Percentiles rank a stretch among this genome's conserved stretches.
These are phyloP conservation scores for Rhodotorula sp. DNA, from an alignment of 1,284 basidiomycete species.

Conservation along the genomic window DNA sequence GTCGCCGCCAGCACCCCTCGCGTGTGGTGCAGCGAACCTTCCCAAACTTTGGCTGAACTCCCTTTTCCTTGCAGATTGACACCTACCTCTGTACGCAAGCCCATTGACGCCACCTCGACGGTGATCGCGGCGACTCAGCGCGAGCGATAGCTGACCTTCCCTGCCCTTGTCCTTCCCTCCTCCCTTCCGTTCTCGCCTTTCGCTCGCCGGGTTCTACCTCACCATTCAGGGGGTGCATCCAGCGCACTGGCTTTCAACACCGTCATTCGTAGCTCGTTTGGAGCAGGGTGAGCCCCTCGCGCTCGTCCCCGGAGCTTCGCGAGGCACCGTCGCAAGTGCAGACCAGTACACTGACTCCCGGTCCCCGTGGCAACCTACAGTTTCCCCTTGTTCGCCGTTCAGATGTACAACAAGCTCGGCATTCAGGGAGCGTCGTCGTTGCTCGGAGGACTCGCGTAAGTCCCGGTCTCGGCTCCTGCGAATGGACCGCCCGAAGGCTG, in stretches of 20 bases:
- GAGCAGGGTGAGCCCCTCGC: conserved; percentile 47
- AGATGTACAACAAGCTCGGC: conserved; percentile 56
- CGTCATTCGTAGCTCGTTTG: conserved; percentile 54
- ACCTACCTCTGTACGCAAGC: conserved; percentile 20
- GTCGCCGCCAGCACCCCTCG: no score
- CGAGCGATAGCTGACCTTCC: conserved; percentile 53
- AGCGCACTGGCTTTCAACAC: conserved; percentile 56
- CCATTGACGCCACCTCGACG: no score
- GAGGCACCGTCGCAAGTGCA: neutral
- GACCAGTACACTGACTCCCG: neutral
- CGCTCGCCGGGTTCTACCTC: no score
- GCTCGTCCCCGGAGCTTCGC: neutral
- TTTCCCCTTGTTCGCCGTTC: conserved; percentile 54
- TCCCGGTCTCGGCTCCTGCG: neutral
- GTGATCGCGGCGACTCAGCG: no score
- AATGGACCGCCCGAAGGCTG: neutral
- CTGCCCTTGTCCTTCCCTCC: conserved; percentile 23
- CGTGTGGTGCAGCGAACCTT: neutral
- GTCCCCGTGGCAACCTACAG: neutral
- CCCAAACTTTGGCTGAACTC: neutral
- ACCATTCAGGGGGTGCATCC: conserved; percentile 49
- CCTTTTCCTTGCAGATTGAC: conserved; percentile 8
- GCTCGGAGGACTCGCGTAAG: conserved; percentile 49
- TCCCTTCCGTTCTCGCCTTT: no score
- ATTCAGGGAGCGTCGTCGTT: conserved; percentile 53